These are phyloP conservation scores for Pythium rishiriense DNA, from an alignment of 352 stramenopile genomes.

Conservation along the genomic window DNA sequence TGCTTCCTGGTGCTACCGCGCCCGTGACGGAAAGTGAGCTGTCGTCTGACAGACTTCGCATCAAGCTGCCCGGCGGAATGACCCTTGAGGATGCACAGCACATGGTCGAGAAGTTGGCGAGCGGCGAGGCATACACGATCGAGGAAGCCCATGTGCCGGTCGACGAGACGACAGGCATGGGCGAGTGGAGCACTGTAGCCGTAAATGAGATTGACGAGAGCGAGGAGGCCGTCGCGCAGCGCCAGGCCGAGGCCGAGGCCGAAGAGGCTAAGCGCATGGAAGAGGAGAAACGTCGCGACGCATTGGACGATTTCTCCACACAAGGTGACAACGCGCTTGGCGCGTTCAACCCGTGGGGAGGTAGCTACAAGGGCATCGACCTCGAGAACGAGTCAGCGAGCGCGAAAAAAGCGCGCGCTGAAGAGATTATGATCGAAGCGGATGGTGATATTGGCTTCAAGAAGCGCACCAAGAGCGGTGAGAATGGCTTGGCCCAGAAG, in stretches of 20 bases:
- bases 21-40: conserved; percentile 55
- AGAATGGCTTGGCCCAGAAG: conserved; percentile 12
- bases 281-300: conserved; percentile 55
- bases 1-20: conserved; percentile 37
- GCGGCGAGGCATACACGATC: conserved; percentile 36
- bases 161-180: conserved; percentile 76
- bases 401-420: conserved; percentile 38
- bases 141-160: conserved; percentile 32
- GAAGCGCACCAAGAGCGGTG: conserved; percentile 41
- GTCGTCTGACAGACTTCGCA: conserved; percentile 59
- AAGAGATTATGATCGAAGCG: conserved; percentile 54
- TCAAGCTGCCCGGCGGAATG: conserved; percentile 60
- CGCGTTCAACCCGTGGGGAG: conserved; percentile 82
- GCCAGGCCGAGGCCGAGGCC: conserved; percentile 43
- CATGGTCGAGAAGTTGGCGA: conserved; percentile 54
- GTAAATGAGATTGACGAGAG: conserved; percentile 78
- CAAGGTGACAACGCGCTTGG: conserved; percentile 77
- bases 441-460: conserved; percentile 71
- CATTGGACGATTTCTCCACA: conserved; percentile 61
- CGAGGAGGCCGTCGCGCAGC: conserved; percentile 56
- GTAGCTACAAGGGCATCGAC: conserved; percentile 82
- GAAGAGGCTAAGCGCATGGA: conserved; percentile 39
- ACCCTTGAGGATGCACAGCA: conserved; percentile 65
- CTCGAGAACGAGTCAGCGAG: conserved; percentile 39
- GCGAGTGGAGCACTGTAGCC: conserved; percentile 78